A percentile compares a stretch with the other conserved stretches of the same genome.
phyloP scores from a whole-genome alignment of 192 early-diverging fungal species.

The Gigaspora rosea region DNA sequence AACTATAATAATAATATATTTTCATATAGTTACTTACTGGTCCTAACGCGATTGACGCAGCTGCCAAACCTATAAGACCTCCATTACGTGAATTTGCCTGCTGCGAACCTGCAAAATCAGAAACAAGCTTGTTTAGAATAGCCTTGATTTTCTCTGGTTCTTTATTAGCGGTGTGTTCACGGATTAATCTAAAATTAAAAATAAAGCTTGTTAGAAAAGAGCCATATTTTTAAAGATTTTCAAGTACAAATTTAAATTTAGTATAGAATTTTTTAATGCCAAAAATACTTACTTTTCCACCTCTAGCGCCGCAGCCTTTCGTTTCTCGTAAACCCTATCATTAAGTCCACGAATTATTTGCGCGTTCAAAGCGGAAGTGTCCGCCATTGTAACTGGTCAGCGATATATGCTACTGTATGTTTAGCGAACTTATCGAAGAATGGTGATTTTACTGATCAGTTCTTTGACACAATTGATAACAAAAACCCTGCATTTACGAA shows the following conservation, averaged over 20 bases:
- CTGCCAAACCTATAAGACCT: constrained; percentile 91
- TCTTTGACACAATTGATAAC: too few species aligned
- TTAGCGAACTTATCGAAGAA: too few species aligned
- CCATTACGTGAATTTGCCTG: constrained; percentile 88
- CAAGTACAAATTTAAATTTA: not conserved
- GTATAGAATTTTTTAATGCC: not conserved
- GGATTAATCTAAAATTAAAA: constrained; percentile 54
- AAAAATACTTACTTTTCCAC: constrained; percentile 71
- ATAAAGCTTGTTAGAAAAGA: not conserved
- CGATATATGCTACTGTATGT: too few species aligned
- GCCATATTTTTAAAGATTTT: not conserved
- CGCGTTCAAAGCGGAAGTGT: constrained; percentile 34
- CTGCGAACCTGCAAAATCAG: constrained; percentile 88
- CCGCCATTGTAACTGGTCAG: not conserved
- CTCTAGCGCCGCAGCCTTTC: constrained; percentile 88
- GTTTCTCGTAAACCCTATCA: constrained; percentile 93
- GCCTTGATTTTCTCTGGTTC: constrained; percentile 62
- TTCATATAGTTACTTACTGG: constrained; percentile 46
- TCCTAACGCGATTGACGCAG: constrained; percentile 83
- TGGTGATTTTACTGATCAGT: too few species aligned
- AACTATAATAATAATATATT: not conserved
- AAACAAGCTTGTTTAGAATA: constrained; percentile 77
- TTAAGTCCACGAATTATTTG: constrained; percentile 73
- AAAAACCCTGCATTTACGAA: too few species aligned
- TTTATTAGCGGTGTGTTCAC: constrained; percentile 57